phyloP scores from a whole-genome alignment of 495 filamentous ascomycete species.

The Penicillium manginii region DNA sequence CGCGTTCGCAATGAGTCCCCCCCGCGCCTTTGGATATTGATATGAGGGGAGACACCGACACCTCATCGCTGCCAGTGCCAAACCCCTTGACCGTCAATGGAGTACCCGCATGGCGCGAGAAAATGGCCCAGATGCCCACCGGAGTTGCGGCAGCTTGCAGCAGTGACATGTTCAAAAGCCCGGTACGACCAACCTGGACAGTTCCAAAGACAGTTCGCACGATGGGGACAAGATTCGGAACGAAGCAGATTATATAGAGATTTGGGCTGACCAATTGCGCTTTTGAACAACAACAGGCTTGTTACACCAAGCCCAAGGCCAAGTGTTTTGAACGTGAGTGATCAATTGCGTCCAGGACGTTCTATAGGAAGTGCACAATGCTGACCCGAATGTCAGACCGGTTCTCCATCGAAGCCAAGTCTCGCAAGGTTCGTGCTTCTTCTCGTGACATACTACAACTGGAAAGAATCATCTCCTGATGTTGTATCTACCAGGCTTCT shows the following conservation, averaged over 20 bases:
- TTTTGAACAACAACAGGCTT: conserved; percentile 32
- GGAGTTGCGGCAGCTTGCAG: conserved; percentile 77
- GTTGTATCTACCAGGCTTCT: conserved; percentile 48
- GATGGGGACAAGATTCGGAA: not conserved
- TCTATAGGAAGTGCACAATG: not conserved
- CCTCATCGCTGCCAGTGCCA: conserved; percentile 45
- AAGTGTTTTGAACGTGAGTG: conserved; percentile 84
- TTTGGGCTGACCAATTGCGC: conserved; percentile 7
- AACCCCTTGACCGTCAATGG: conserved; percentile 72
- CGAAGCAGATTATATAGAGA: not conserved
- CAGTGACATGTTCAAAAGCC: conserved; percentile 84
- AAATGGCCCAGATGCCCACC: conserved; percentile 66
- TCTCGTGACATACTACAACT: too few relatives aligned
- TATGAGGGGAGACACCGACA: conserved; percentile 41
- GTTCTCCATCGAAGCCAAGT: conserved; percentile 45
- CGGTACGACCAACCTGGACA: conserved; percentile 44
- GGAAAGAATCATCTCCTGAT: not conserved
- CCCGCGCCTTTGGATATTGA: conserved; percentile 46
- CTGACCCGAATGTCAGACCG: conserved; percentile 28
- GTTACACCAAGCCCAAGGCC: conserved; percentile 72
- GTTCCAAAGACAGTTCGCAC: not conserved
- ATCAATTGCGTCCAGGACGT: not conserved
- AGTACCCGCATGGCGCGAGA: conserved; percentile 69
- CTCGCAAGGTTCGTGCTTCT: conserved; percentile 36
- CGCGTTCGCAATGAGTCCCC: conserved; percentile 42